A percentile compares a stretch with the other conserved stretches of the same genome.
Evolutionary conservation across 129 eudicot genomes (phyloP).

Genomic region (Smallanthus sonchifolius): DNA sequence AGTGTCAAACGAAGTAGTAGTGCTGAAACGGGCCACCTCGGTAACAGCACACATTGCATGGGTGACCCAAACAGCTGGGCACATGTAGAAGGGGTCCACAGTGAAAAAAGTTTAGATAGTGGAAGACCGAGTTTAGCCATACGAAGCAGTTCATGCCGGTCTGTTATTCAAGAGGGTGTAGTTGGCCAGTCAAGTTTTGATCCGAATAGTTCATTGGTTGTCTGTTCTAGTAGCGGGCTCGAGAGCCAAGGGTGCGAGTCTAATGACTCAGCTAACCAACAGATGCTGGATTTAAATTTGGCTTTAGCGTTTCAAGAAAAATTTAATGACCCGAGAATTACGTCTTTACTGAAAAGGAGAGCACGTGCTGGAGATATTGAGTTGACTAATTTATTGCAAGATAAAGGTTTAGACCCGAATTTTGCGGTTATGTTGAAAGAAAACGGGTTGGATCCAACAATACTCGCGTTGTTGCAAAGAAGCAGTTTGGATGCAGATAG

Average conservation of each 20-base stretch:
- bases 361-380: conserved; percentile 72
- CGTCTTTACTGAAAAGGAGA: conserved; percentile 74
- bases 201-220: conserved; percentile 44
- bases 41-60: conserved; percentile 57
- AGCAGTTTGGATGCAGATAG: conserved; percentile 99
- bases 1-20: conserved; percentile 96
- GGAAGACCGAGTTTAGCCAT: conserved; percentile 91
- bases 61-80: conserved; percentile 77
- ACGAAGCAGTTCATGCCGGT: conserved; percentile 82
- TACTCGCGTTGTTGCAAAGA: conserved; percentile 88
- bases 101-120: conserved; percentile 90
- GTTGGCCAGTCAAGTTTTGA: conserved; percentile 64
- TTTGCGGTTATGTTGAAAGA: conserved; percentile 98
- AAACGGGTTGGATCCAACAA: conserved; percentile 86
- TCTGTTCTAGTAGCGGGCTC: conserved; percentile 81
- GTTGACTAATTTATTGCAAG: conserved; percentile 72
- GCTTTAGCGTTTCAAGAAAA: conserved; percentile 89
- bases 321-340: conserved; percentile 79
- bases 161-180: conserved; percentile 77
- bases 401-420: conserved; percentile 95
- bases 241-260: conserved; percentile 96
- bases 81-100: conserved; percentile 67
- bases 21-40: conserved; percentile 90
- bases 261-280: conserved; percentile 76
- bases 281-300: conserved; percentile 63